Evolutionary conservation across 345 rosid genomes (phyloP).

Genomic region (Rhodamnia argentea): DNA sequence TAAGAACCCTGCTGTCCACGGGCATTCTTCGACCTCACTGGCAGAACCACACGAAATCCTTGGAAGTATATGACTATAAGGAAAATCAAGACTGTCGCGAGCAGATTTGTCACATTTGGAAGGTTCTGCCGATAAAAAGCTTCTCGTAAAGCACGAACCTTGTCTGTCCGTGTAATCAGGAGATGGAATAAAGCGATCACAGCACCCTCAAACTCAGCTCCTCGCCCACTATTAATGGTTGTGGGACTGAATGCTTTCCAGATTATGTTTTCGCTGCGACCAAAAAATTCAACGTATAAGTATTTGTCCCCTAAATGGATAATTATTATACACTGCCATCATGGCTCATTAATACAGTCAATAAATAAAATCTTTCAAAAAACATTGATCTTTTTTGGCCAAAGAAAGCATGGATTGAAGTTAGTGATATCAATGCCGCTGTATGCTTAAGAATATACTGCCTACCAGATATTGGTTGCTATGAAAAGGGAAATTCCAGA

Average conservation of each 20-base stretch:
- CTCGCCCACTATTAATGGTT: slow-evolving; percentile 79
- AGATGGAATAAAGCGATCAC: slow-evolving; percentile 81
- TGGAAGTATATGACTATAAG: slow-evolving; percentile 86
- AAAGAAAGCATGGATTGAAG: background rate
- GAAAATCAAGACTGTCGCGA: slow-evolving; percentile 74
- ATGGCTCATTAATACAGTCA: background rate
- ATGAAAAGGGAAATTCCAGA: slow-evolving; percentile 87
- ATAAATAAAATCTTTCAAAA: background rate
- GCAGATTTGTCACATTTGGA: slow-evolving; percentile 79
- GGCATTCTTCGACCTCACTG: slow-evolving; percentile 87
- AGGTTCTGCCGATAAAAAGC: slow-evolving; percentile 88
- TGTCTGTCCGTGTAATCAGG: slow-evolving; percentile 68
- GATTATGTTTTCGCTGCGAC: slow-evolving; percentile 65
- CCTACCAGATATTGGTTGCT: slow-evolving; percentile 81
- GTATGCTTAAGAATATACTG: background rate
- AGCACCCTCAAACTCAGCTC: slow-evolving; percentile 93
- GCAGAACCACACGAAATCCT: slow-evolving; percentile 88
- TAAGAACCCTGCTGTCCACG: slow-evolving; percentile 93
- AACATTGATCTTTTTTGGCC: background rate
- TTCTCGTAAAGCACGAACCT: slow-evolving; percentile 71
- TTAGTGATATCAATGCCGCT: background rate
- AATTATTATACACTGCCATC: background rate
- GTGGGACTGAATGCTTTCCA: slow-evolving; percentile 94
- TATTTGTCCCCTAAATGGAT: background rate
- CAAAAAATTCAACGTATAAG: background rate